Conservation (phyloP, 2,329 filamentous ascomycete species). For the Trichothecium roseum region DNA sequence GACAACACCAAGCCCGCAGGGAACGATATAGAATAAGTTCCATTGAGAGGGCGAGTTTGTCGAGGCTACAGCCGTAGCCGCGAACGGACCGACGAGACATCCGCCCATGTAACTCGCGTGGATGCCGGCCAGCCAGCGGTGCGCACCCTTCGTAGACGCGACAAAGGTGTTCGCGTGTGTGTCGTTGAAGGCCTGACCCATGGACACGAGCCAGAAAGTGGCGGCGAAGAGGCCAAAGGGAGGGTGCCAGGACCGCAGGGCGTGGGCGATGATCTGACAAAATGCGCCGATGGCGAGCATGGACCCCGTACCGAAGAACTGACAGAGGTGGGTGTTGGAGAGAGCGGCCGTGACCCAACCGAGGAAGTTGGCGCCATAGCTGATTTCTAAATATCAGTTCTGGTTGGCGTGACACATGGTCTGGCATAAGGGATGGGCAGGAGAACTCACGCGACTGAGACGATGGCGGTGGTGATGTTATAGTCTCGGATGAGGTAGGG, state of each 20-base stretch:
- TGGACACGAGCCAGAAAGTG: slow-evolving; percentile 46
- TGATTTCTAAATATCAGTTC: slow-evolving; percentile 10
- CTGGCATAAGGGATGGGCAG: not conserved
- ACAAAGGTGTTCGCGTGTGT: slow-evolving; percentile 54
- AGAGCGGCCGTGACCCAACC: slow-evolving; percentile 51
- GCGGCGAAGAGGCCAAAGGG: slow-evolving; percentile 46
- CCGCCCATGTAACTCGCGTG: slow-evolving; percentile 53
- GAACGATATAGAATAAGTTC: slow-evolving; percentile 46
- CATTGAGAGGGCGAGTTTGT: slow-evolving; percentile 26
- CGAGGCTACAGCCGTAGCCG: slow-evolving; percentile 38
- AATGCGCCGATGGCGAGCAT: slow-evolving; percentile 45
- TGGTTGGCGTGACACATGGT: not conserved
- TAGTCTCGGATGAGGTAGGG: slow-evolving; percentile 52
- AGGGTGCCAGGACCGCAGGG: slow-evolving; percentile 43
- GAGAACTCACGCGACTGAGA: slow-evolving; percentile 34
- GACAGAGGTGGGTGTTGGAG: slow-evolving; percentile 41
- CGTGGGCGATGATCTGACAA: slow-evolving; percentile 43
- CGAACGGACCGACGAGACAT: slow-evolving; percentile 45
- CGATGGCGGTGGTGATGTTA: slow-evolving; percentile 37
- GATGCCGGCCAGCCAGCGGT: slow-evolving; percentile 53
- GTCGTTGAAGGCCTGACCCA: slow-evolving; percentile 55
- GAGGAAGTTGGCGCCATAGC: slow-evolving; percentile 45
- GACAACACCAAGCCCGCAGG: slow-evolving; percentile 37
- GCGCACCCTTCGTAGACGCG: slow-evolving; percentile 34
- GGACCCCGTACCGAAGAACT: slow-evolving; percentile 42